Conservation (phyloP, 169 alveolate genomes). For the Eimeria maxima region DNA sequence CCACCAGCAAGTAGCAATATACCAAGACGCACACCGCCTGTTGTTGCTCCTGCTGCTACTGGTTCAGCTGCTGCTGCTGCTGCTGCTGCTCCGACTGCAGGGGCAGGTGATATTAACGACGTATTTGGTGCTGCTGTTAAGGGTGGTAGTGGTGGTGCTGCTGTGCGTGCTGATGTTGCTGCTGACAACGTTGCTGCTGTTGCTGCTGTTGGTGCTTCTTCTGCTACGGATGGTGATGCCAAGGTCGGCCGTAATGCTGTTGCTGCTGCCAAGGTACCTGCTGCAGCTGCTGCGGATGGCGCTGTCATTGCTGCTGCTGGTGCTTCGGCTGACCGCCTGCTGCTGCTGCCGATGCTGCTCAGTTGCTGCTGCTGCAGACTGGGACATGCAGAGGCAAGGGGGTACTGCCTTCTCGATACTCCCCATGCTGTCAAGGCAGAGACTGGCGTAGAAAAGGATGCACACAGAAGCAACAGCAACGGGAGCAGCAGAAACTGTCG, state of each 20-base stretch:
- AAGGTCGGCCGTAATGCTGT: background rate
- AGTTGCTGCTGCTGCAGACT: background rate
- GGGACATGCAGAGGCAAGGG: background rate
- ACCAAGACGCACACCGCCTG: background rate
- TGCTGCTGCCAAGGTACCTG: background rate
- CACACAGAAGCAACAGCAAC: background rate
- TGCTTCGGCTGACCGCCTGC: background rate
- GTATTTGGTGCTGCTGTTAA: background rate
- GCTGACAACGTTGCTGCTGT: background rate
- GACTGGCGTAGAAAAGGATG: background rate
- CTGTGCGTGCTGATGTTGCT: background rate
- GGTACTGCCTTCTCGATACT: background rate
- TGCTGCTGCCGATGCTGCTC: background rate
- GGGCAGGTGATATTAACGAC: no score
- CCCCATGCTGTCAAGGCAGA: background rate
- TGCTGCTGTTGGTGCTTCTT: background rate
- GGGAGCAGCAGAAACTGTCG: no score
- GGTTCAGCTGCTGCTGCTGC: background rate
- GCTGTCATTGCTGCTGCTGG: background rate
- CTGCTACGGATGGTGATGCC: background rate
- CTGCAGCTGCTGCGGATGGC: slow-evolving; percentile 11
- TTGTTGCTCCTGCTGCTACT: background rate
- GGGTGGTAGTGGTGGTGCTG: background rate
- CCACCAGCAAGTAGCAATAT: slow-evolving; percentile 13
- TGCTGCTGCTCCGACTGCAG: background rate